Evolutionary conservation across 2,329 filamentous ascomycete genomes (phyloP), one percentile per base, ranked within the genome.

Genomic region (Pseudogymnoascus sp.): DNA sequence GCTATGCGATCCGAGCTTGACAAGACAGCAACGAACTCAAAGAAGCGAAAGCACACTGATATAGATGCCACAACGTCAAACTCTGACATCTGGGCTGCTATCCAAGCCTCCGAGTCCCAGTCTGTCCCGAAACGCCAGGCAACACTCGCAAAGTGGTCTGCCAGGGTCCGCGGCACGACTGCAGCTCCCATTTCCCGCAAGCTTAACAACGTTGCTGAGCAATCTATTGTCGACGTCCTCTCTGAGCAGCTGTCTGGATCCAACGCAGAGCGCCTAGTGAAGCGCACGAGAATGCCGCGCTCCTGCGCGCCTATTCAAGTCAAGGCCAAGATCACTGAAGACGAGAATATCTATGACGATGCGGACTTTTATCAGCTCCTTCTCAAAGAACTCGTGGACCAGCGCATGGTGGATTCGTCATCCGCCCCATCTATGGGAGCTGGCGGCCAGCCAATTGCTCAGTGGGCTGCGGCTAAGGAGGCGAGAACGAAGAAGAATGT

Each of bases 331-430:
- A 71, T 86, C 24, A 75, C 77, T 8, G 82, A 87, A 68, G 86
- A 87, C 70, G 73, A 75, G 1, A 76, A 80, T 19, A 86, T 96
- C 68, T 99, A 95, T 78, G 93, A 97, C 73, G 95, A 99, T 70
- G 91, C 90, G 10, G 87, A 96, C 73, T 97, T 97, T 75, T 99
- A 99, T 77, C 91, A 96, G 74, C 79, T 95, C 13, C 83, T 99
- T 1, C 84, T 99, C 29, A 96, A 96, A 74, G 91, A 96, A 72
- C 86, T 99, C 1, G 89, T 99, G 8, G 91, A 96, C 72, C 91
- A 96, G 74, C 88, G 93, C 65, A 89, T 89, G 69, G 82, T 86
- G 0, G 89, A 92, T 61, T 82, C 83, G 7, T 82, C 81, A 38
- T 78, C 78, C 8, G 68, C 66, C 4, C 73, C 75, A 7, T 72